A percentile compares a stretch with the other conserved stretches of the same genome.
These are phyloP conservation scores for Trichoderma lentiforme DNA, from an alignment of 2,329 filamentous ascomycete species.

Conservation along the genomic window DNA sequence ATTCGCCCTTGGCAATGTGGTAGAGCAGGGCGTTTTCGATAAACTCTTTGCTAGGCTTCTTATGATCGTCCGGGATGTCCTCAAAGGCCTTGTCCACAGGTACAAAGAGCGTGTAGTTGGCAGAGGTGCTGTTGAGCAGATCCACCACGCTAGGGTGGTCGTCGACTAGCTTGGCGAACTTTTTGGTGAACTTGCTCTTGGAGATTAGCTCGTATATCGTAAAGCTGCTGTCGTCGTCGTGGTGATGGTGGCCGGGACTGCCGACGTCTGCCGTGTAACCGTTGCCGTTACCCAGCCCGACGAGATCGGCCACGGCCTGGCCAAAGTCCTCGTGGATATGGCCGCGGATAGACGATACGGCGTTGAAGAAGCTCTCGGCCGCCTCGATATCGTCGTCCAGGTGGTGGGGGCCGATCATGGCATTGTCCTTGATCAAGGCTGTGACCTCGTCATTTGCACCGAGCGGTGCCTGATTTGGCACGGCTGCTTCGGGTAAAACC, in stretches of 20 bases:
- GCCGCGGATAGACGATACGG: conserved; percentile 2
- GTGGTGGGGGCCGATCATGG: background rate
- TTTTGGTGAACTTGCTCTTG: conserved; percentile 71
- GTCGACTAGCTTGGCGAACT: conserved; percentile 71
- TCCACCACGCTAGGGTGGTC: conserved; percentile 69
- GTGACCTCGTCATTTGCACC: background rate
- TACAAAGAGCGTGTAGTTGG: conserved; percentile 78
- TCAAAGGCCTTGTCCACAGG: conserved; percentile 76
- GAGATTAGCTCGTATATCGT: conserved; percentile 75
- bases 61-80: conserved; percentile 47
- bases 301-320: background rate
- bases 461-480: conserved; percentile 12
- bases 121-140: conserved; percentile 68
- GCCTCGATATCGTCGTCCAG: background rate
- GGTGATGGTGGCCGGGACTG: background rate
- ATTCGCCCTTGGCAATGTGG: conserved; percentile 67
- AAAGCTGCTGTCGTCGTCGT: conserved; percentile 33
- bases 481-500: conserved; percentile 14
- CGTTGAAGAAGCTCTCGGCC: conserved; percentile 12
- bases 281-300: background rate
- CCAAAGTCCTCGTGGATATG: conserved; percentile 17
- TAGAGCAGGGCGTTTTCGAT: conserved; percentile 69
- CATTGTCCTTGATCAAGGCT: conserved; percentile 2
- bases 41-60: conserved; percentile 66
- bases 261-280: conserved; percentile 4